Conservation (phyloP, 148 eudicot genomes). For the Nepenthes mirabilis region DNA sequence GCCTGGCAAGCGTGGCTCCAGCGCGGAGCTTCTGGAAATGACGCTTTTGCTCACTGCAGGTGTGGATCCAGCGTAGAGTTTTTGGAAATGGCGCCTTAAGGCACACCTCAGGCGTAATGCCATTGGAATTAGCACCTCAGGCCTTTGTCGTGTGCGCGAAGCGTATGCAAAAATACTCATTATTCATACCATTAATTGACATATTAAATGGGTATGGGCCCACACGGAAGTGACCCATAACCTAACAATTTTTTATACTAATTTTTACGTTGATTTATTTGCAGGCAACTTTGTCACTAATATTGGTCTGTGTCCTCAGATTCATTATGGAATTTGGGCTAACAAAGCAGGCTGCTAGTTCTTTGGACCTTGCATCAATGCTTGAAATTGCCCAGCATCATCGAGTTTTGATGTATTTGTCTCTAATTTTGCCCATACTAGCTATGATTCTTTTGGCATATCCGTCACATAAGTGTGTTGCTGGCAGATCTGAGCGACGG, state of each 20-base stretch:
- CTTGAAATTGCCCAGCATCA: conserved; percentile 33
- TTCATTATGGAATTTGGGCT: conserved; percentile 64
- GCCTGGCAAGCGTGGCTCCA: too few relatives aligned
- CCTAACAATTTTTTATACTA: too few relatives aligned
- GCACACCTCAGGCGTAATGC: too few relatives aligned
- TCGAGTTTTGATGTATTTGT: conserved; percentile 28
- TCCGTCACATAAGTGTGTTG: conserved; percentile 29
- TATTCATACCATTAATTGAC: too few relatives aligned
- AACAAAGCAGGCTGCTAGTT: conserved; percentile 56
- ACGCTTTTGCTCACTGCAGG: too few relatives aligned
- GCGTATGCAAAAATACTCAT: too few relatives aligned
- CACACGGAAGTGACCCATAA: not conserved
- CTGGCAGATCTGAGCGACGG: conserved; percentile 15
- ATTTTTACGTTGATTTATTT: conserved; percentile 8
- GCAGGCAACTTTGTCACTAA: conserved; percentile 52
- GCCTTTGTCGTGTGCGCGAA: too few relatives aligned
- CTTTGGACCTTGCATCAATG: conserved; percentile 30
- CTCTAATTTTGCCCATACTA: conserved; percentile 37
- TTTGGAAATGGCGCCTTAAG: too few relatives aligned
- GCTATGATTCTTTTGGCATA: conserved; percentile 41
- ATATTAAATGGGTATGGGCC: too few relatives aligned
- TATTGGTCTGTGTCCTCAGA: conserved; percentile 47
- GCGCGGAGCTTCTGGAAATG: too few relatives aligned
- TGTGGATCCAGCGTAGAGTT: too few relatives aligned
- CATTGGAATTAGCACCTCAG: too few relatives aligned